Percentiles rank a stretch among this genome's conserved stretches.
These are phyloP conservation scores for Arthrobotrys entomopaga DNA, from an alignment of 2,329 filamentous ascomycete genomes.

Conservation along the genomic window DNA sequence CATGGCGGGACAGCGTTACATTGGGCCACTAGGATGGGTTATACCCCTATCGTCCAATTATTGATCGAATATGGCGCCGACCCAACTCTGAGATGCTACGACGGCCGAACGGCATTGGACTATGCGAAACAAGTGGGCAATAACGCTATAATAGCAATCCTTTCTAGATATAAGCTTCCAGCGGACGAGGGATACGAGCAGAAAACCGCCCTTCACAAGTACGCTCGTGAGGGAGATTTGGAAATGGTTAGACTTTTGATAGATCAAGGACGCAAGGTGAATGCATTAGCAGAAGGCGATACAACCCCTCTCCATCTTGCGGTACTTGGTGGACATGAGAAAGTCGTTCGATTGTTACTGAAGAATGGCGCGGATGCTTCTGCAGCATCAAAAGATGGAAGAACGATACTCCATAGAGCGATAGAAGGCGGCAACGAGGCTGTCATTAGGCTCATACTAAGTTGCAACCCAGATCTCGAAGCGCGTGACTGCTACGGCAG, in stretches of 20 bases:
- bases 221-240: constrained; percentile 56
- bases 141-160: constrained; percentile 51
- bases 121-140: constrained; percentile 49
- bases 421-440: constrained; percentile 43
- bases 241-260: constrained; percentile 53
- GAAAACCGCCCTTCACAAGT: constrained; percentile 57
- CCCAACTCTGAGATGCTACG: constrained; percentile 22
- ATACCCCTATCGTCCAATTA: constrained; percentile 15
- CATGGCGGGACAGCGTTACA: constrained; percentile 52
- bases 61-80: constrained; percentile 24
- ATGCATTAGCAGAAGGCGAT: constrained; percentile 38
- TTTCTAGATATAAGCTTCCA: constrained; percentile 41
- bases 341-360: constrained; percentile 56
- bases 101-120: constrained; percentile 47
- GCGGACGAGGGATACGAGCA: constrained; percentile 31
- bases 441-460: constrained; percentile 28
- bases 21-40: constrained; percentile 35
- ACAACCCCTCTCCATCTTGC: constrained; percentile 56
- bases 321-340: constrained; percentile 56
- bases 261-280: constrained; percentile 31
- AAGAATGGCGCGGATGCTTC: constrained; percentile 27
- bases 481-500: constrained; percentile 39
- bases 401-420: constrained; percentile 37
- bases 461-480: constrained; percentile 55
- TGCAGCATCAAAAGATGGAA: constrained; percentile 37